Evolutionary conservation across 306 rosid species (phyloP).

Genomic region (Casuarina cunninghamiana): DNA sequence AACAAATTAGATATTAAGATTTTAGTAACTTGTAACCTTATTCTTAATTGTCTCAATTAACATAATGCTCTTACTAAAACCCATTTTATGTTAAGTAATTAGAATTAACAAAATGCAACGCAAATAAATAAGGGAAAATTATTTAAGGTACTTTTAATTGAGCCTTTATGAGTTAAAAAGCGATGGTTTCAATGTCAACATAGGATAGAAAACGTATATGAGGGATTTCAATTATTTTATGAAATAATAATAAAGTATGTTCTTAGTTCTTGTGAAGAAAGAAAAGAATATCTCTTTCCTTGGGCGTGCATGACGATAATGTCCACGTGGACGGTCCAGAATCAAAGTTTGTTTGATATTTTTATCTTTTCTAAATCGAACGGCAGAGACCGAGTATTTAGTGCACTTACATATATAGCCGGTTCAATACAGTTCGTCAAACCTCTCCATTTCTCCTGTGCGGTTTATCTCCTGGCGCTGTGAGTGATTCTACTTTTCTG

Average conservation of each 20-base stretch:
- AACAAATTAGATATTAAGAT: too few relatives aligned
- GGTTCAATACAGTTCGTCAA: neutral
- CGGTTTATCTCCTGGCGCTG: neutral
- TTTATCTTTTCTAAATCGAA: neutral
- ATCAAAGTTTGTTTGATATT: neutral
- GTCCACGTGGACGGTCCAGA: conserved; percentile 16
- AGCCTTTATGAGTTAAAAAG: neutral
- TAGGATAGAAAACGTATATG: neutral
- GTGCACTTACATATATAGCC: too few relatives aligned
- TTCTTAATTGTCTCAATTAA: neutral
- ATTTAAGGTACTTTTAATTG: neutral
- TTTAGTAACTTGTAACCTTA: too few relatives aligned
- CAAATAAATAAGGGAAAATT: neutral
- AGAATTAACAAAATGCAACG: neutral
- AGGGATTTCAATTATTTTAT: too few relatives aligned
- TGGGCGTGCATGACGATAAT: neutral
- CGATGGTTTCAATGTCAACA: neutral
- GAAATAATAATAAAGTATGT: neutral
- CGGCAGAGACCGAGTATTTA: neutral
- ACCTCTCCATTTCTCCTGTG: neutral
- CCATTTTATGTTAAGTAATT: neutral
- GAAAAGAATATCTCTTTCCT: neutral
- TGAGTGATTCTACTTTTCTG: neutral
- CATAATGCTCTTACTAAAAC: neutral
- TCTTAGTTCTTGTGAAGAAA: neutral